Evolutionary conservation across 192 early-diverging fungal genomes (phyloP).

Genomic region (Spizellomyces sp.): DNA sequence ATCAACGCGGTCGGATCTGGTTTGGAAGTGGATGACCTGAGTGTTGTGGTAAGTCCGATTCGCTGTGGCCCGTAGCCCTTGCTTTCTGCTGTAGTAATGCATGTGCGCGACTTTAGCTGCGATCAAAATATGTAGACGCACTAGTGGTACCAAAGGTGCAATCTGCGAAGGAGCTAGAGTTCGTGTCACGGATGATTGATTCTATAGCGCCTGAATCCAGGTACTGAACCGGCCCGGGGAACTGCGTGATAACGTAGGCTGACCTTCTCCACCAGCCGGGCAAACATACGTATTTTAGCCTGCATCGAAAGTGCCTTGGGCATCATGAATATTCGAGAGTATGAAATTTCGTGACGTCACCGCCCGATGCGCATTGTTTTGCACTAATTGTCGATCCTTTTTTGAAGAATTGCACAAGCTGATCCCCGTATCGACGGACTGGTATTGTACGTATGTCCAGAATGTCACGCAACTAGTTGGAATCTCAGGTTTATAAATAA

Average conservation of each 20-base stretch:
- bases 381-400: background rate
- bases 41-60: slow-evolving; percentile 61
- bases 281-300: slow-evolving; percentile 79
- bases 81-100: slow-evolving; percentile 2
- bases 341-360: background rate
- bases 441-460: slow-evolving; percentile 30
- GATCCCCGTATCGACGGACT: slow-evolving; percentile 81
- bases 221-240: background rate
- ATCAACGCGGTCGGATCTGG: slow-evolving; percentile 81
- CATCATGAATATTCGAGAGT: slow-evolving; percentile 71
- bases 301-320: slow-evolving; percentile 88
- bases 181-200: slow-evolving; percentile 75
- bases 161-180: slow-evolving; percentile 72
- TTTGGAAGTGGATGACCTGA: slow-evolving; percentile 76
- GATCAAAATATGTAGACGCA: slow-evolving; percentile 41
- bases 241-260: background rate
- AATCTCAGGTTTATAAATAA: slow-evolving; percentile 25
- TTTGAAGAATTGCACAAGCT: slow-evolving; percentile 72
- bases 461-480: background rate
- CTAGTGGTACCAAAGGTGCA: slow-evolving; percentile 92
- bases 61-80: background rate
- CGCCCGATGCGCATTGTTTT: slow-evolving; percentile 1
- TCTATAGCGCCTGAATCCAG: slow-evolving; percentile 59
- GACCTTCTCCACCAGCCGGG: slow-evolving; percentile 38
- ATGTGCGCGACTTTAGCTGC: slow-evolving; percentile 36